Conservation (phyloP, 208 protist genomes). For the Leishmania amazonensis region DNA sequence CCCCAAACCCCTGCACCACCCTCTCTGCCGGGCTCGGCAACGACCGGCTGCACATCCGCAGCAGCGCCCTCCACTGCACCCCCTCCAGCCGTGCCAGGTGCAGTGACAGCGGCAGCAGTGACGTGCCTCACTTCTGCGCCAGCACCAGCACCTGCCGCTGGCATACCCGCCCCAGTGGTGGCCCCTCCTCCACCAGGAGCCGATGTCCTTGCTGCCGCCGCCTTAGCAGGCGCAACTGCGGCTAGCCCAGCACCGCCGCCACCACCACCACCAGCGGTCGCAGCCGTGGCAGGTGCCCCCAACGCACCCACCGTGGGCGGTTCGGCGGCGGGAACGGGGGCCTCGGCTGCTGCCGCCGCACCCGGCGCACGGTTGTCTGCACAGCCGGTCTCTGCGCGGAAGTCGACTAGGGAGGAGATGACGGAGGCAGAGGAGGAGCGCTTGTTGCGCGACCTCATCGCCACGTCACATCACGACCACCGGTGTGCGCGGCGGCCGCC, state of each 20-base stretch:
- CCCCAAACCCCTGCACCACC: background rate
- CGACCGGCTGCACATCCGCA: background rate
- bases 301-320: background rate
- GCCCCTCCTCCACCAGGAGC: background rate
- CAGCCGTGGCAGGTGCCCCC: background rate
- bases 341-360: background rate
- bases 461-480: background rate
- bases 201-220: background rate
- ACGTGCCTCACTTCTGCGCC: background rate
- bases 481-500: background rate
- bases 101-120: background rate
- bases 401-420: conserved; percentile 11
- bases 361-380: background rate
- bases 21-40: background rate
- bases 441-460: conserved; percentile 16
- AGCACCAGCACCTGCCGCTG: background rate
- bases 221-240: background rate
- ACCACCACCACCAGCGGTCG: background rate
- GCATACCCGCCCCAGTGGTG: background rate
- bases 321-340: background rate
- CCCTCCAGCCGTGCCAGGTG: background rate
- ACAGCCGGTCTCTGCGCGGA: background rate
- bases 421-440: conserved; percentile 6
- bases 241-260: background rate
- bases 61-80: background rate